phyloP scores from a whole-genome alignment of 2,329 filamentous ascomycete genomes.

The Aspergillus sp. region DNA sequence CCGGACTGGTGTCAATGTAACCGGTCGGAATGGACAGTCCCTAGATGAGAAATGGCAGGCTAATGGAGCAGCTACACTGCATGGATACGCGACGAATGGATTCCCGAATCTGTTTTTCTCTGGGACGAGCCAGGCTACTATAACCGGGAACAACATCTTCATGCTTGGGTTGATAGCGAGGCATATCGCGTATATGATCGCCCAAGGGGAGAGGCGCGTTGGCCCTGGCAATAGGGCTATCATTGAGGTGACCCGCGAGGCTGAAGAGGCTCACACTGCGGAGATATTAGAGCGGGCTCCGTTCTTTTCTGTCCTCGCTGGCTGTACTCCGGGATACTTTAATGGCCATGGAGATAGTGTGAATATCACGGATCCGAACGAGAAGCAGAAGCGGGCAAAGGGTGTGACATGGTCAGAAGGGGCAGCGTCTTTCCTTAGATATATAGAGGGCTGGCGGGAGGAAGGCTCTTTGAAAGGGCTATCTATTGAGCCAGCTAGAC shows the following conservation, averaged over 20 bases:
- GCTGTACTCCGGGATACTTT: neutral
- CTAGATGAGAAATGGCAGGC: neutral
- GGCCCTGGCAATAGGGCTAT: neutral
- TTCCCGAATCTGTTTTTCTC: constrained; percentile 3
- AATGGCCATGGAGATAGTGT: neutral
- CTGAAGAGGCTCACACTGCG: neutral
- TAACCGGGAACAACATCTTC: neutral
- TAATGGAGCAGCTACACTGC: neutral
- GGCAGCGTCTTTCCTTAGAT: neutral
- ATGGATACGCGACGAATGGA: neutral
- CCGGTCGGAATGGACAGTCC: neutral
- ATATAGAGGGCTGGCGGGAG: neutral
- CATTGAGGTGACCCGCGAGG: neutral
- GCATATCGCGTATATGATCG: neutral
- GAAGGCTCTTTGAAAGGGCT: neutral
- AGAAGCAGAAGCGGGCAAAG: neutral
- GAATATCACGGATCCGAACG: neutral
- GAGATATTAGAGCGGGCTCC: neutral
- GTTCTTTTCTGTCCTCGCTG: neutral
- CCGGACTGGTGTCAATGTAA: neutral
- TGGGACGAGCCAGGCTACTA: neutral
- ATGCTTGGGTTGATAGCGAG: neutral
- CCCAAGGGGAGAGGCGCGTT: neutral
- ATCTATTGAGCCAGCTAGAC: neutral
- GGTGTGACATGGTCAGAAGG: neutral